These are phyloP conservation scores for Saccharomyces hybrid DNA, from an alignment of 1,139 yeast genomes.

Conservation along the genomic window DNA sequence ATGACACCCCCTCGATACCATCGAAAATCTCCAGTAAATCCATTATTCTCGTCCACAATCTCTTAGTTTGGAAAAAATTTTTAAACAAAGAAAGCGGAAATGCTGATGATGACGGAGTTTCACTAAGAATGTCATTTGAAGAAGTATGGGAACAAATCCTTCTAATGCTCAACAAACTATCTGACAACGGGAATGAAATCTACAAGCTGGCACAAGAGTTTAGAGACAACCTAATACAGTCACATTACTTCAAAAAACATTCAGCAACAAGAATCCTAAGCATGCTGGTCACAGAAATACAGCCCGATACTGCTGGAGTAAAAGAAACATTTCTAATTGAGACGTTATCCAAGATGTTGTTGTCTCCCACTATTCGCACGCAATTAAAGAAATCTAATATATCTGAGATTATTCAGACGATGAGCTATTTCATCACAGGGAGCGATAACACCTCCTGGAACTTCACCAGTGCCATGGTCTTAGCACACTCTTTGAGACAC, in stretches of 20 bases:
- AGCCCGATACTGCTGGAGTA: constrained; percentile 10
- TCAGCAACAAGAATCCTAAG: constrained; percentile 16
- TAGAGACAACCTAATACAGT: constrained; percentile 14
- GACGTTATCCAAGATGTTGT: constrained; percentile 11
- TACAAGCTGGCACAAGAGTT: constrained; percentile 22
- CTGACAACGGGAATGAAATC: constrained; percentile 20
- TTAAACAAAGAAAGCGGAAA: constrained; percentile 3
- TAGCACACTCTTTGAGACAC: constrained; percentile 3
- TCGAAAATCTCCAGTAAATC: constrained; percentile 23
- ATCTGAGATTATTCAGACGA: constrained; percentile 20
- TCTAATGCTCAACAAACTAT: constrained; percentile 17
- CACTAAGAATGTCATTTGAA: constrained; percentile 7
- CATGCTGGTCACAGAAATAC: constrained; percentile 12
- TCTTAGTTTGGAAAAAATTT: constrained; percentile 12
- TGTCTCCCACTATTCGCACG: background rate
- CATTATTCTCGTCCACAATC: constrained; percentile 20
- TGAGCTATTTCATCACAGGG: constrained; percentile 8
- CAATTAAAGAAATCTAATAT: constrained; percentile 11
- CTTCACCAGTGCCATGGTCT: constrained; percentile 14
- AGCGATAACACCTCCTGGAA: constrained; percentile 17
- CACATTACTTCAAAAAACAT: constrained; percentile 14
- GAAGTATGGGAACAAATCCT: constrained; percentile 19
- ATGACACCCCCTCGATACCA: constrained; percentile 22
- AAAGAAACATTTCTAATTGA: constrained; percentile 18
- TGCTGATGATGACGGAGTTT: constrained; percentile 5